Evolutionary conservation across 192 early-diverging fungal species (phyloP).

Genomic region (Coemansia pectinata): DNA sequence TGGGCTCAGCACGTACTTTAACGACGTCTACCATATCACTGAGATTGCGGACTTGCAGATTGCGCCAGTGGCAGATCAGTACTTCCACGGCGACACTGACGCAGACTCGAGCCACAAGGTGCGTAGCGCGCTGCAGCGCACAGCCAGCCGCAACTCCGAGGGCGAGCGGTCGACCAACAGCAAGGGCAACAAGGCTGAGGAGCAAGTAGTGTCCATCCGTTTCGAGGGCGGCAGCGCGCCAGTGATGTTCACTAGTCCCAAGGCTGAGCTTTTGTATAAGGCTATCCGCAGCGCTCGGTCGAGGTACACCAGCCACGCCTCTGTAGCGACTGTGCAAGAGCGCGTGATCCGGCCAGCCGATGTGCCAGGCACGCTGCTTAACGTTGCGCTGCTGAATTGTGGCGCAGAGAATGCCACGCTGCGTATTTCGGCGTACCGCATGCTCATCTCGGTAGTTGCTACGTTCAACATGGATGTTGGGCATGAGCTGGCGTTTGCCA

Average conservation of each 20-base stretch:
- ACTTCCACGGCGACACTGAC: conserved; percentile 14
- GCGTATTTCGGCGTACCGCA: conserved; percentile 83
- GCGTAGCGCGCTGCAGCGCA: conserved; percentile 49
- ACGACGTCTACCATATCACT: conserved; percentile 85
- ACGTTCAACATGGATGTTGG: conserved; percentile 86
- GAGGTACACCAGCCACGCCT: conserved; percentile 60
- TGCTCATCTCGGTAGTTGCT: conserved; percentile 79
- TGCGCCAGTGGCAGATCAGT: conserved; percentile 9
- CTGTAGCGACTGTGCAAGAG: conserved; percentile 61
- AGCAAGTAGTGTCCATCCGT: conserved; percentile 76
- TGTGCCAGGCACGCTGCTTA: conserved; percentile 89
- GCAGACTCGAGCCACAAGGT: conserved; percentile 12
- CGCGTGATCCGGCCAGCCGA: conserved; percentile 81
- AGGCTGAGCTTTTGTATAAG: conserved; percentile 67
- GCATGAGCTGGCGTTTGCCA: conserved; percentile 74
- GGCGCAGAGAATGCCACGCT: conserved; percentile 80
- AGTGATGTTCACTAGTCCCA: conserved; percentile 71
- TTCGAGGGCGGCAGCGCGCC: conserved; percentile 68
- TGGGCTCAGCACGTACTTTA: conserved; percentile 70
- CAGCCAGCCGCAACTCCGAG: conserved; percentile 54
- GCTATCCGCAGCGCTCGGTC: conserved; percentile 72
- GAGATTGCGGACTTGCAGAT: conserved; percentile 73
- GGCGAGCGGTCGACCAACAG: conserved; percentile 18
- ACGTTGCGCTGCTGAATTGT: conserved; percentile 89
- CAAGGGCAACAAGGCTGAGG: conserved; percentile 18